Evolutionary conservation across 352 stramenopile genomes (phyloP).

Genomic region (Pythium phragmiticola): DNA sequence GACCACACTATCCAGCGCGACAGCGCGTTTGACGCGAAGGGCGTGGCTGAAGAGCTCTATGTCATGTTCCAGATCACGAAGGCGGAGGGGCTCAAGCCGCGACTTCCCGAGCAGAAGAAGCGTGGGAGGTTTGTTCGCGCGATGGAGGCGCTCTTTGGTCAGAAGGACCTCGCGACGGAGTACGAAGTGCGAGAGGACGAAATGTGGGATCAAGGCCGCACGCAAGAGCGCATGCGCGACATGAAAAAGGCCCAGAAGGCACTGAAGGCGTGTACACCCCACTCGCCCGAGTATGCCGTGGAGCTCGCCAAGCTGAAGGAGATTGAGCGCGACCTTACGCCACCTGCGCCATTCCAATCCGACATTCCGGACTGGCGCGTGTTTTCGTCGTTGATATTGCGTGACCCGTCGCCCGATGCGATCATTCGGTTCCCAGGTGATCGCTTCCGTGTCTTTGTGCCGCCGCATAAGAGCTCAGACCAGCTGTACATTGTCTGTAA

Average conservation of each 20-base stretch:
- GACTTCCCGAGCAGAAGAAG: slow-evolving; percentile 12
- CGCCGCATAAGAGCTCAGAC: slow-evolving; percentile 9
- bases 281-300: slow-evolving; percentile 27
- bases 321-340: slow-evolving; percentile 19
- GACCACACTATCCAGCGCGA: slow-evolving; percentile 35
- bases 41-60: slow-evolving; percentile 43
- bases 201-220: slow-evolving; percentile 35
- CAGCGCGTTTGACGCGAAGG: slow-evolving; percentile 30
- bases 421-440: slow-evolving; percentile 48
- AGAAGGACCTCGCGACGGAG: slow-evolving; percentile 14
- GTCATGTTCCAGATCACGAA: slow-evolving; percentile 44
- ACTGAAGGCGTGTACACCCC: slow-evolving; percentile 20
- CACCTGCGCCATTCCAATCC: not conserved
- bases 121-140: slow-evolving; percentile 10
- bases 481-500: slow-evolving; percentile 48
- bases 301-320: slow-evolving; percentile 22
- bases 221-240: slow-evolving; percentile 35
- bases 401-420: slow-evolving; percentile 42
- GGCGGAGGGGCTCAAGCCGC: slow-evolving; percentile 20
- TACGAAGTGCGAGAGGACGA: slow-evolving; percentile 37
- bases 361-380: slow-evolving; percentile 31
- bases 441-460: slow-evolving; percentile 41
- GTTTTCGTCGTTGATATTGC: slow-evolving; percentile 39
- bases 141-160: slow-evolving; percentile 31
- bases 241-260: slow-evolving; percentile 31